Evolutionary conservation across 2,329 filamentous ascomycete genomes (phyloP), one percentile per base, ranked within the genome.

Genomic region (Lecanicillium sp.): DNA sequence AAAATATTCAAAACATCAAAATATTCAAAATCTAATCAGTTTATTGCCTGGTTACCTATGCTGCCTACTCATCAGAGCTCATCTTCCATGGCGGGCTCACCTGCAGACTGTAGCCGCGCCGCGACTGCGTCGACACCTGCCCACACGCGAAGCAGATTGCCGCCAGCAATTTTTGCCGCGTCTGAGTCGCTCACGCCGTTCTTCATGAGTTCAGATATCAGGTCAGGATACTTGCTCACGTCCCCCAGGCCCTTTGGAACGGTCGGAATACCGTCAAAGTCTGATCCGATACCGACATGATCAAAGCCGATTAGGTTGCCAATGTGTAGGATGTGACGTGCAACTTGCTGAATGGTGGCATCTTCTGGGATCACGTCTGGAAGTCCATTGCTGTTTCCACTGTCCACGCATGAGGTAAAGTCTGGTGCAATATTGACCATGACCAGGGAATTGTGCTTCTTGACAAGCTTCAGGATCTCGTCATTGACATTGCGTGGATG

Each of bases 401-500:
- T 70, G 9, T 78, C 74, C 2, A 76, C 71, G 63, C 90, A 95
- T 23, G 84, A 87, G 52, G 95, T 80, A 63, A 95, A 96, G 15
- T 83, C 82, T 0, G 89, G 87, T 14, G 79, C 72, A 60, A 95
- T 94, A 63, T 95, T 96, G 53, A 96, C 81, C 89, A 96, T 95
- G 45, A 96, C 87, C 9, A 97, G 59, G 3, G 85, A 86, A 52
- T 84, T 79, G 2, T 77, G 80, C 58, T 79, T 64, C 63, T 87
- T 87, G 30, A 96, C 86, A 1, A 93, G 71, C 32, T 84, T 68
- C 7, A 97, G 71, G 12, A 95, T 81, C 48, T 90, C 78, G 54
- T 97, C 90, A 1, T 87, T 87, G 7, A 95, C 90, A 58, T 97
- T 97, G 27, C 91, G 80, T 9, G 90, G 88, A 65, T 96, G 90